A percentile compares a stretch with the other conserved stretches of the same genome.
Conservation (phyloP, 495 filamentous ascomycete species). For the Penicillium soppii region DNA sequence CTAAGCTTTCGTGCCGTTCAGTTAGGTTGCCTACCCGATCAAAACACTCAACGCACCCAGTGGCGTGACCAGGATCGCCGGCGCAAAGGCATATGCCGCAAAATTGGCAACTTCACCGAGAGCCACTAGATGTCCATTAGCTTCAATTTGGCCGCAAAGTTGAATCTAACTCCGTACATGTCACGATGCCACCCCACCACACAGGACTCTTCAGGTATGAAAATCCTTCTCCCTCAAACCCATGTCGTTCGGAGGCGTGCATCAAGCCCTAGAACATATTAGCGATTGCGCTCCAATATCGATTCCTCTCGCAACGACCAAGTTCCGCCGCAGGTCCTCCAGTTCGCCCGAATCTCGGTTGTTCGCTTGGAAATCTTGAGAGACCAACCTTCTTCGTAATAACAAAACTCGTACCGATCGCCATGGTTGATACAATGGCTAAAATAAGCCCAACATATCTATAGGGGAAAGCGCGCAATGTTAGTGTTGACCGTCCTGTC, state of each 20-base stretch:
- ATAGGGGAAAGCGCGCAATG: constrained; percentile 22
- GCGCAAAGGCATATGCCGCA: constrained; percentile 95
- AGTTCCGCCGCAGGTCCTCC: not conserved
- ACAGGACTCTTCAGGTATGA: constrained; percentile 86
- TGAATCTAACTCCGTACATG: constrained; percentile 55
- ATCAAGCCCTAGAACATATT: constrained; percentile 68
- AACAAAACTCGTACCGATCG: constrained; percentile 94
- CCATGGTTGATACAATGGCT: constrained; percentile 88
- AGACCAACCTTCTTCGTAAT: constrained; percentile 83
- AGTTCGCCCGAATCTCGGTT: not conserved
- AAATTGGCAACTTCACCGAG: constrained; percentile 93
- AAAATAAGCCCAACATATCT: constrained; percentile 89
- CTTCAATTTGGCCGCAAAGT: not conserved
- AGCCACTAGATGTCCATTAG: constrained; percentile 54
- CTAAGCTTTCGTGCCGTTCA: not conserved
- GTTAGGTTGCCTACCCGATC: constrained; percentile 62
- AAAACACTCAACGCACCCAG: constrained; percentile 89
- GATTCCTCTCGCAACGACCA: not conserved
- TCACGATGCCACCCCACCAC: constrained; percentile 94
- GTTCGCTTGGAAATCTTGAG: not conserved
- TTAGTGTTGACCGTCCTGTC: constrained; percentile 32
- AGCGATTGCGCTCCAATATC: constrained; percentile 9
- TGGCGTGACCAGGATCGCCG: constrained; percentile 94
- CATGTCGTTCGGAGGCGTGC: constrained; percentile 83
- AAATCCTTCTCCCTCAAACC: constrained; percentile 96